Conservation (phyloP, 78 protist species). For the Chrysochromulina parva region DNA sequence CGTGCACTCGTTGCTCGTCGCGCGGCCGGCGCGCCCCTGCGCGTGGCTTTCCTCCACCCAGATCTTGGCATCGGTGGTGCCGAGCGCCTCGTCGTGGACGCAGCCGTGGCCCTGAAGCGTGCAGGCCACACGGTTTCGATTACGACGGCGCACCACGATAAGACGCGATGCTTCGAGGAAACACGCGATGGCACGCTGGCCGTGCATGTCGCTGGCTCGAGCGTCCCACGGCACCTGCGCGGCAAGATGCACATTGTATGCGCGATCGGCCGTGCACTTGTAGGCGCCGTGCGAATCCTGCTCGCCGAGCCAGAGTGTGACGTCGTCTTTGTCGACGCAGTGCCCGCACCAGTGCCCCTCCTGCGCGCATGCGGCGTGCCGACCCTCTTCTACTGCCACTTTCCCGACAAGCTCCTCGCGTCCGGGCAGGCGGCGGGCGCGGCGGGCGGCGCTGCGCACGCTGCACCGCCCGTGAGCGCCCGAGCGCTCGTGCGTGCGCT, state of each 20-base stretch:
- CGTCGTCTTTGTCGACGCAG: conserved; percentile 35
- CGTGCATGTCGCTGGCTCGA: conserved; percentile 4
- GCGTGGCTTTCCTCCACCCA: conserved; percentile 77
- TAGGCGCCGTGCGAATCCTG: conserved; percentile 57
- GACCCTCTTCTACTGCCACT: conserved; percentile 96
- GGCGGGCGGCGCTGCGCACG: neutral
- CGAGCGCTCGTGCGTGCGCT: conserved; percentile 27
- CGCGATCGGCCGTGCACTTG: conserved; percentile 80
- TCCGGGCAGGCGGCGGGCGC: neutral
- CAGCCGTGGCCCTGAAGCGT: conserved; percentile 78
- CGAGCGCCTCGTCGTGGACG: conserved; percentile 94
- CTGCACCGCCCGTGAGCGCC: neutral
- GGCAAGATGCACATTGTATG: conserved; percentile 65
- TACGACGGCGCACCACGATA: conserved; percentile 89
- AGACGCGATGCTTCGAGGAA: conserved; percentile 84
- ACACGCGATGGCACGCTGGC: conserved; percentile 68
- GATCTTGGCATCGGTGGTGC: conserved; percentile 95
- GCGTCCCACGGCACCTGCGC: conserved; percentile 36
- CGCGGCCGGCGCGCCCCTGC: neutral
- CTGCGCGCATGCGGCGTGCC: neutral
- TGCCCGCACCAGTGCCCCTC: neutral
- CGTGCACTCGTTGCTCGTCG: no score
- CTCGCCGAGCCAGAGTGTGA: neutral
- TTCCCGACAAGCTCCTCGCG: conserved; percentile 87
- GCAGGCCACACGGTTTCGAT: conserved; percentile 77